phyloP scores from a whole-genome alignment of 1,284 basidiomycete genomes.

The Peniophora sp. region DNA sequence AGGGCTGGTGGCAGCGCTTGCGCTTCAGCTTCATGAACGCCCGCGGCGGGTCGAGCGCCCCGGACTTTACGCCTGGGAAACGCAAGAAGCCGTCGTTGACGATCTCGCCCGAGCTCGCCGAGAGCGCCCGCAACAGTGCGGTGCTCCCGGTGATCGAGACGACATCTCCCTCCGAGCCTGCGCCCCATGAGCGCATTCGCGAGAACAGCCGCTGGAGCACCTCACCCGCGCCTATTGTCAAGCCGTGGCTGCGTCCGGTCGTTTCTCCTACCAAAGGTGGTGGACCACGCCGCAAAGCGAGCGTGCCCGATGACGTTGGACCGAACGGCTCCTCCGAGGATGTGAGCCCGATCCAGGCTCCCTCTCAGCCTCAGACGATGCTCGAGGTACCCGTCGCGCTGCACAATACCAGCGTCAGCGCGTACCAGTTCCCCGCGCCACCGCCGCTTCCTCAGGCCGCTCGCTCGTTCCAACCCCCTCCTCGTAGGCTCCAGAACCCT shows the following conservation, averaged over 20 bases:
- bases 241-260: constrained; percentile 28
- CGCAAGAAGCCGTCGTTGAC: constrained; percentile 29
- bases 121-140: constrained; percentile 11
- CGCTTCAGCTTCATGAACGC: constrained; percentile 13
- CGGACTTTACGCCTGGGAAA: constrained; percentile 6
- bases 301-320: constrained; percentile 20
- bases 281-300: constrained; percentile 22
- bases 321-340: constrained; percentile 8
- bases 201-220: constrained; percentile 30
- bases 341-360: constrained; percentile 4
- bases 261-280: constrained; percentile 10
- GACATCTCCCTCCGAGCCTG: constrained; percentile 13
- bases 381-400: constrained; percentile 11
- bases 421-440: constrained; percentile 44
- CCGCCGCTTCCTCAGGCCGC: background rate
- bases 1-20: constrained; percentile 10
- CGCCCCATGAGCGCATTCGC: constrained; percentile 11
- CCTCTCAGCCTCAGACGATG: background rate
- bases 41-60: background rate
- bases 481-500: constrained; percentile 9
- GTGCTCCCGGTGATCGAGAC: constrained; percentile 25
- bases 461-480: background rate
- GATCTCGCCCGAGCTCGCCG: constrained; percentile 33
- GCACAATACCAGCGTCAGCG: constrained; percentile 25
- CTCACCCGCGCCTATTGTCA: constrained; percentile 25